Base-by-base conservation (phyloP, 192 early-diverging fungal genomes). In the Coemansia sp. region DNA sequence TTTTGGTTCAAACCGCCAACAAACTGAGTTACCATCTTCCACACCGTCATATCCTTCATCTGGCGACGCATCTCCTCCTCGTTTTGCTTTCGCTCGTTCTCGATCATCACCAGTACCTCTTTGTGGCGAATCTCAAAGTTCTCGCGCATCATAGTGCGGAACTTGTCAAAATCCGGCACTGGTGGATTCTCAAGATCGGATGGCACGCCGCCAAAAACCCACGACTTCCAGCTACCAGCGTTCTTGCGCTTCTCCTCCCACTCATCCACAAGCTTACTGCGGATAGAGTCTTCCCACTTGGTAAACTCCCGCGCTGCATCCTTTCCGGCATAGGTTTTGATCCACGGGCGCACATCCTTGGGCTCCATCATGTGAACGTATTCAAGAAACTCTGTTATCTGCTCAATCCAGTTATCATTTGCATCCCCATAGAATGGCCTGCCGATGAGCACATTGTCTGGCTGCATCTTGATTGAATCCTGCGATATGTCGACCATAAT, bases 401-500 rank as follows among this genome's bases (percentile, higher is more conserved):
- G 92, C 49, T 87, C 75, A 56, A 99, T 76, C 72, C 92, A 94
- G 18, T 84, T 85, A 65, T 98, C 98, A 39, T 84, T 84, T 0
- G 91, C 72, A 61, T 93, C 87, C 23, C 96, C 96, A 69, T 83
- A 84, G 92, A 95, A 99, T 61, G 91, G 89, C 69, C 93, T 91
- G 59, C 94, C 79, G 23, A 89, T 58, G 32, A 99, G 77, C 19
- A 89, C 89, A 71, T 98, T 99, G 71, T 97, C 94, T 13, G 96
- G 96, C 75, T 99, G 97, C 68, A 91, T 81, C 52, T 89, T 75
- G 83, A 88, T 93, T n/a, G 90, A 86, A 47, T 92, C 88, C 6
- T 92, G 89, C 74, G 94, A 90, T 12, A 89, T 92, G 75, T 99
- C 98, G 72, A 99, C 88, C 63, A 97, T 89, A 63, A 99, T 93